Conservation (phyloP, 768 basidiomycete species). For the Mycena chlorophos region DNA sequence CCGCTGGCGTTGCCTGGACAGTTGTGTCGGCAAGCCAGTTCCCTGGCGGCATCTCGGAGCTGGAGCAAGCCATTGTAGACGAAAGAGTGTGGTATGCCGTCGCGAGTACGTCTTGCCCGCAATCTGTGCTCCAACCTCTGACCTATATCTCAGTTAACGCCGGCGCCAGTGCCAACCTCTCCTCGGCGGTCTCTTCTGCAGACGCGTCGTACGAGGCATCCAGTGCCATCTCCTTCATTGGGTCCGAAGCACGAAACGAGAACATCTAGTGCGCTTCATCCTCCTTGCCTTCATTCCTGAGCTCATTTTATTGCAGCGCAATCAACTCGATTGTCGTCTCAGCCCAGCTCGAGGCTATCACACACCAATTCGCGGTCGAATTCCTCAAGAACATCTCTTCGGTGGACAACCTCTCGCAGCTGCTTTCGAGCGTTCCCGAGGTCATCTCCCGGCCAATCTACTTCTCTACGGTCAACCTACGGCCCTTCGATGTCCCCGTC, state of each 20-base stretch:
- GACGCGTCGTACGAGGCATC: conserved; percentile 50
- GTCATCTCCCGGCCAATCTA: conserved; percentile 49
- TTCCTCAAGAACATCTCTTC: conserved; percentile 31
- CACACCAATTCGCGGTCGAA: conserved; percentile 34
- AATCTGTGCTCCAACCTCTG: not conserved
- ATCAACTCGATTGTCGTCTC: conserved; percentile 26
- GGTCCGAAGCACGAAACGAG: conserved; percentile 54
- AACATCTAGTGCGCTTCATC: conserved; percentile 51
- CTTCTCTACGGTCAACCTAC: conserved; percentile 49
- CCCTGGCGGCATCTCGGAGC: conserved; percentile 42
- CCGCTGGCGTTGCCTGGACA: conserved; percentile 47
- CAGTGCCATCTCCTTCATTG: conserved; percentile 49
- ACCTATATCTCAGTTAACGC: conserved; percentile 38
- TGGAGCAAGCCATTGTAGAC: conserved; percentile 47
- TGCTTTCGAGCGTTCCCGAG: conserved; percentile 50
- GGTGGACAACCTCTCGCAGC: conserved; percentile 28
- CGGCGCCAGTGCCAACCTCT: conserved; percentile 39
- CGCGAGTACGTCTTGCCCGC: conserved; percentile 40
- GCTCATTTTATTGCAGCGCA: not conserved
- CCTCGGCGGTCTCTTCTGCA: conserved; percentile 36
- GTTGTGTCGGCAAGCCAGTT: conserved; percentile 43
- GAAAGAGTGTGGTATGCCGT: conserved; percentile 58
- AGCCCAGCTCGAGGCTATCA: conserved; percentile 36
- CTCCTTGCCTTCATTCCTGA: not conserved
- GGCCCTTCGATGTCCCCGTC: conserved; percentile 59